Percentiles rank a stretch among this genome's conserved stretches.
Conservation (phyloP, 257 asterid genomes). For the Cinchona pubescens region DNA sequence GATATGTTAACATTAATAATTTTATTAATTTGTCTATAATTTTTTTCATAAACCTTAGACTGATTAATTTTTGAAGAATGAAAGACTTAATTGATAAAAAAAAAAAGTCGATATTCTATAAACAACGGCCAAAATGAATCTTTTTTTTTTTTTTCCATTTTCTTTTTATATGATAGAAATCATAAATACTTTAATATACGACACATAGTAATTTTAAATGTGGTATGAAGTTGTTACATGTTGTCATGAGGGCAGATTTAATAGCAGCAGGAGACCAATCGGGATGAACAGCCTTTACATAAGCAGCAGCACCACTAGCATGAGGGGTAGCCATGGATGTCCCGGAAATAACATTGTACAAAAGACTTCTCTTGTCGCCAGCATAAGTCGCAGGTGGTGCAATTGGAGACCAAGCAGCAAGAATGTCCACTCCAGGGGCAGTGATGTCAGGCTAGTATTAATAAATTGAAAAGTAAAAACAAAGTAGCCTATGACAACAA, state of each 20-base stretch:
- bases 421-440: slow-evolving; percentile 22
- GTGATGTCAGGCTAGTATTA: slow-evolving; percentile 21
- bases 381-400: background rate
- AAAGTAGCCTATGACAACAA: background rate
- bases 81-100: too few relatives aligned
- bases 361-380: slow-evolving; percentile 14
- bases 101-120: too few relatives aligned
- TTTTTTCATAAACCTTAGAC: too few relatives aligned
- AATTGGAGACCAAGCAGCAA: slow-evolving; percentile 16
- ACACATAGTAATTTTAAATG: too few relatives aligned
- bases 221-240: too few relatives aligned
- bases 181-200: too few relatives aligned
- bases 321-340: slow-evolving; percentile 54
- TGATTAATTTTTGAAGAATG: too few relatives aligned
- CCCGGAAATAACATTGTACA: slow-evolving; percentile 36
- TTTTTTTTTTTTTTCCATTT: too few relatives aligned
- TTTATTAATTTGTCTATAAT: too few relatives aligned
- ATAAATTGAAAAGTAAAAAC: background rate
- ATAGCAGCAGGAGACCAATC: slow-evolving; percentile 55
- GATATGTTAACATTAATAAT: too few relatives aligned
- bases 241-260: slow-evolving; percentile 49
- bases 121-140: too few relatives aligned
- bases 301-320: slow-evolving; percentile 41
- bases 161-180: too few relatives aligned
- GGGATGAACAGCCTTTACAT: slow-evolving; percentile 41